Evolutionary conservation across 1,284 basidiomycete genomes (phyloP), one percentile per base, ranked within the genome.

Genomic region (Sporisorium sorghi): DNA sequence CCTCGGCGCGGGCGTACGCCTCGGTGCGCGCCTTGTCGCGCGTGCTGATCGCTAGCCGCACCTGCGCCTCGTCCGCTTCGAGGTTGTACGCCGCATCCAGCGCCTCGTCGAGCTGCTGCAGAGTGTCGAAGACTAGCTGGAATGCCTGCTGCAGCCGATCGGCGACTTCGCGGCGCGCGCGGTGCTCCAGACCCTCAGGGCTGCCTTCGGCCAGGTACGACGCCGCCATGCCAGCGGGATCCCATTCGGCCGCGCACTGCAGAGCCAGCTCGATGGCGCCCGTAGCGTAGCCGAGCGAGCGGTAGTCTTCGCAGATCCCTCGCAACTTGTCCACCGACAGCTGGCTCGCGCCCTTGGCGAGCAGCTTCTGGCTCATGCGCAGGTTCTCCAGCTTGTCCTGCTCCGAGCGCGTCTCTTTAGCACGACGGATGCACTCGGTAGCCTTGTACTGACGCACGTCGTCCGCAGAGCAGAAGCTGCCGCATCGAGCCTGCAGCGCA

Each of bases 361-460:
- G 97, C 50, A 98, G 85, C 52, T 93, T 70, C 44, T 77, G 40
- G 24, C 66, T 73, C 52, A 67, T 42, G 19, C 46, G 60, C 61
- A 69, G 67, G 35, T 64, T 58, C 40, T 61, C 71, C 39, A 48
- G 43, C 50, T 64, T 53, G 24, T 65, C 54, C 39, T 73, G 76
- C 91, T 88, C 53, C 80, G 90, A 91, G 51, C 89, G 87, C 15
- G 92, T 90, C 83, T 95, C 93, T 49, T 92, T 90, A 24, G 97
- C 94, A 78, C 92, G 92, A 8, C 94, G 91, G 46, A 97, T 89
- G 76, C 91, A 93, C 86, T 99, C 97, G 82, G 93, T 92, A 1
- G 96, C 96, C 92, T 99, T 99, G 88, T 99, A 98, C 51, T 97
- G 87, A 87, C 97, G 92, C 44, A 99, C 97, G 86, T 99, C 97